These are phyloP conservation scores for Calonectria honghensis DNA, from an alignment of 2,329 filamentous ascomycete genomes.

Conservation along the genomic window DNA sequence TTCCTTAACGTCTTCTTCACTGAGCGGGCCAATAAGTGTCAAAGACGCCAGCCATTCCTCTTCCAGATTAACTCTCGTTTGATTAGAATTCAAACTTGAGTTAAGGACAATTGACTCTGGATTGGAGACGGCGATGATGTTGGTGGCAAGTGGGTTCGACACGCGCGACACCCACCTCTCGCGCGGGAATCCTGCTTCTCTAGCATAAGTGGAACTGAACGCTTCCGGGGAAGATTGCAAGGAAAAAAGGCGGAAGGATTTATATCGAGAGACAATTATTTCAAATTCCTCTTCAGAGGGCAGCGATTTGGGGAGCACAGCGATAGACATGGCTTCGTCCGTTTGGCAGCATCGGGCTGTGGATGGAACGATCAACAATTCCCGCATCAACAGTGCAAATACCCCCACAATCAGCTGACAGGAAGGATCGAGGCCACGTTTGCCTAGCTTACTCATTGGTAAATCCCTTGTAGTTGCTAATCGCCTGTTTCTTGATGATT, in stretches of 20 bases:
- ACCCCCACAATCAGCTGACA: neutral
- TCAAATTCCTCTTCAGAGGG: slow-evolving; percentile 15
- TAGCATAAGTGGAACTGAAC: slow-evolving; percentile 42
- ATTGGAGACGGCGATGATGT: neutral
- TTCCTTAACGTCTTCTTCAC: slow-evolving; percentile 8
- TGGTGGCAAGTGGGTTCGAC: slow-evolving; percentile 30
- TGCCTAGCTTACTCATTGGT: neutral
- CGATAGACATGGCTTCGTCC: neutral
- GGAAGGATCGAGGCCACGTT: neutral
- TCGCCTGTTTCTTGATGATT: neutral
- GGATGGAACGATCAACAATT: neutral
- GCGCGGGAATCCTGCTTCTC: slow-evolving; percentile 11
- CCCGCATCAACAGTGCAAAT: neutral
- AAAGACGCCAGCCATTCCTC: slow-evolving; percentile 43
- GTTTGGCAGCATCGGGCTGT: neutral
- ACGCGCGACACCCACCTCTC: slow-evolving; percentile 35
- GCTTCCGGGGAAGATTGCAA: slow-evolving; percentile 39
- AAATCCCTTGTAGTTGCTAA: neutral
- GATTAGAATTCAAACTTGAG: neutral
- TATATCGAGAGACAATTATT: slow-evolving; percentile 29
- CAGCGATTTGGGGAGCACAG: slow-evolving; percentile 17
- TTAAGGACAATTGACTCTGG: neutral
- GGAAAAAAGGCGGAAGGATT: slow-evolving; percentile 38
- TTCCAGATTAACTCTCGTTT: neutral
- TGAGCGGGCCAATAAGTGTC: slow-evolving; percentile 35